Evolutionary conservation across 2,329 filamentous ascomycete genomes (phyloP).

Genomic region (Diaporthe citri): DNA sequence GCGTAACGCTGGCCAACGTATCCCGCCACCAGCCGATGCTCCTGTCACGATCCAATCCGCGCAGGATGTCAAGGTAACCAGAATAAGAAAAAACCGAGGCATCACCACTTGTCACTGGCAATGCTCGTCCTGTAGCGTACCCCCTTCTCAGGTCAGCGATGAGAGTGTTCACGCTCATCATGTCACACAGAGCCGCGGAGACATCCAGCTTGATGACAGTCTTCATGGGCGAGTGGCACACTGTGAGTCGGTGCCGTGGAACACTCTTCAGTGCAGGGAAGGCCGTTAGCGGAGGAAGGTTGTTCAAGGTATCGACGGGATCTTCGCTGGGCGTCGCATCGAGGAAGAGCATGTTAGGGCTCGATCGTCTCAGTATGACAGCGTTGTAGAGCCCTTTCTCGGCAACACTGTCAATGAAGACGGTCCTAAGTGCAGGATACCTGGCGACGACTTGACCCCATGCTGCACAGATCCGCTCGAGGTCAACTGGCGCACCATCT

Average conservation of each 20-base stretch:
- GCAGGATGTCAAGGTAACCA: conserved; percentile 54
- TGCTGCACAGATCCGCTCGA: conserved; percentile 59
- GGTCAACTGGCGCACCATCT: conserved; percentile 55
- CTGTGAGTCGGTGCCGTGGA: conserved; percentile 64
- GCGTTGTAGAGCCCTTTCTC: conserved; percentile 63
- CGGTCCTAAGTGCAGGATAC: conserved; percentile 61
- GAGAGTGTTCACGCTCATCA: conserved; percentile 59
- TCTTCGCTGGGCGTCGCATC: conserved; percentile 57
- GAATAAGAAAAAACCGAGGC: conserved; percentile 52
- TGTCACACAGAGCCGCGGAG: conserved; percentile 65
- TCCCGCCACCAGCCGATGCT: conserved; percentile 62
- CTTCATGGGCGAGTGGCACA: conserved; percentile 59
- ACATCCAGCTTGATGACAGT: conserved; percentile 64
- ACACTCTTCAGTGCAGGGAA: conserved; percentile 49
- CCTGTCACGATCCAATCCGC: conserved; percentile 47
- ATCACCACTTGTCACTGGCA: conserved; percentile 45
- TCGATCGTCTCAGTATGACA: conserved; percentile 60
- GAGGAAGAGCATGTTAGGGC: conserved; percentile 66
- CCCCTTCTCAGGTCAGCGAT: conserved; percentile 60
- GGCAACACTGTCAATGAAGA: conserved; percentile 65
- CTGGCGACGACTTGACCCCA: conserved; percentile 63
- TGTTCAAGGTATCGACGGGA: conserved; percentile 54
- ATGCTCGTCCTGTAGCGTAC: conserved; percentile 55
- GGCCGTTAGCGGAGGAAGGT: conserved; percentile 56
- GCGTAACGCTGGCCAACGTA: conserved; percentile 50